phyloP scores from a whole-genome alignment of 768 basidiomycete species.

The Rhizopogon vesiculosus region DNA sequence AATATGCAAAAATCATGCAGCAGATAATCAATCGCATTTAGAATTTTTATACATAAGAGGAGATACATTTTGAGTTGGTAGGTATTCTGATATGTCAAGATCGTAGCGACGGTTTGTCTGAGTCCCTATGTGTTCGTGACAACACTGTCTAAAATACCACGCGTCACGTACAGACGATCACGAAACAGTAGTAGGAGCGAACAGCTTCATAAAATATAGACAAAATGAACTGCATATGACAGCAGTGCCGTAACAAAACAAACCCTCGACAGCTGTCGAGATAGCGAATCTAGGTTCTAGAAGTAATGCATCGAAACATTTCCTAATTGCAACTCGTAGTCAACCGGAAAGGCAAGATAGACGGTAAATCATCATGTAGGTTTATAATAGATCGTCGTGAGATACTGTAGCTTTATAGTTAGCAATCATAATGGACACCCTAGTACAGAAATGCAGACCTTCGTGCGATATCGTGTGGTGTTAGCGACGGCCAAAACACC shows the following conservation, averaged over 20 bases:
- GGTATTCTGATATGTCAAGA: conserved; percentile 1
- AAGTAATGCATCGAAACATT: not conserved
- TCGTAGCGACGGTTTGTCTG: not conserved
- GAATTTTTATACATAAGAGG: not conserved
- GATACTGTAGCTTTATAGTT: conserved; percentile 47
- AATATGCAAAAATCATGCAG: not conserved
- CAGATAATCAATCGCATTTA: not conserved
- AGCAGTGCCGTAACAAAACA: not conserved
- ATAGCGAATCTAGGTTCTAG: not conserved
- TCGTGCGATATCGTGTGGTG: conserved; percentile 88
- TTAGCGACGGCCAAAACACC: conserved; percentile 90
- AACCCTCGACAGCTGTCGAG: not conserved
- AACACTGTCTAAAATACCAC: not conserved
- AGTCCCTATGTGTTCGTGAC: not conserved
- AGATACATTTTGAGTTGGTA: conserved; percentile 12
- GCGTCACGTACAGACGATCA: not conserved
- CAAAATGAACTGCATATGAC: not conserved
- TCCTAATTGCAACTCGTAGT: not conserved
- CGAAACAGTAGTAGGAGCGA: not conserved
- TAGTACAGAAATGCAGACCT: conserved; percentile 43
- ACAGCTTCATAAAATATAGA: not conserved
- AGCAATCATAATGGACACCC: conserved; percentile 7
- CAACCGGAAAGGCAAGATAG: not conserved
- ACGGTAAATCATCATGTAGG: conserved; percentile 34
- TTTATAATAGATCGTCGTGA: conserved; percentile 83